Evolutionary conservation across 2,329 filamentous ascomycete species (phyloP), one percentile per base, ranked within the genome.

Genomic region (Apiospora saccharicola): DNA sequence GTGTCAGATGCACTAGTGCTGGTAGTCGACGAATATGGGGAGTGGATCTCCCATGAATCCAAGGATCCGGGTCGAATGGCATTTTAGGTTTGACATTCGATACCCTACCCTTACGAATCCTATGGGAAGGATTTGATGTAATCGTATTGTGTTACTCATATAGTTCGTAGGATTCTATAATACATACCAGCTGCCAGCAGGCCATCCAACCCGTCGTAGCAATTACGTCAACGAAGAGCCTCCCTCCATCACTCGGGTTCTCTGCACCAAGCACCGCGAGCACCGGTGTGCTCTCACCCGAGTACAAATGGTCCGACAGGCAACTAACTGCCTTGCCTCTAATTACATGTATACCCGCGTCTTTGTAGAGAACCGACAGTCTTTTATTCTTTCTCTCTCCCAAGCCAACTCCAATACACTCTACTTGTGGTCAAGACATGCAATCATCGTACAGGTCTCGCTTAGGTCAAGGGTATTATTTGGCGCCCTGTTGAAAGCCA

Each of bases 81-180:
- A 24, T 41, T 64, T 64, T 64, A 64, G 57, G 57, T 64, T 64
- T 64, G 57, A n/a, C 57, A 64, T 41, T 64, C 22, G 53, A 37
- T 22, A 34, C 30, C 53, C 37, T 61, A 57, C 19, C 51, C 51
- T 34, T 19, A 34, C 51, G 16, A 19, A 7, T 34, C 6, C 6
- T 26, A 34, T 34, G 4, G 14, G 30, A 26, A 19, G 53, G 16
- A 53, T 24, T 6, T 5, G 7, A n/a, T 37, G 16, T 19, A 41
- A n/a, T 22, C 22, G 19, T 22, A 37, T 41, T 41, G 37, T 41
- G 37, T 37, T 34, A 22, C 30, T 61, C 22, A 13, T 37, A 34
- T n/a, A 64, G 22, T 64, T 41, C 22, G 22, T 41, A 22, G 57
- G 34, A 41, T 41, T n/a, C 26, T 26, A 14, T 24, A 61, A 22